Evolutionary conservation across 1,284 basidiomycete genomes (phyloP).

Genomic region (Leccinum subfulvum): DNA sequence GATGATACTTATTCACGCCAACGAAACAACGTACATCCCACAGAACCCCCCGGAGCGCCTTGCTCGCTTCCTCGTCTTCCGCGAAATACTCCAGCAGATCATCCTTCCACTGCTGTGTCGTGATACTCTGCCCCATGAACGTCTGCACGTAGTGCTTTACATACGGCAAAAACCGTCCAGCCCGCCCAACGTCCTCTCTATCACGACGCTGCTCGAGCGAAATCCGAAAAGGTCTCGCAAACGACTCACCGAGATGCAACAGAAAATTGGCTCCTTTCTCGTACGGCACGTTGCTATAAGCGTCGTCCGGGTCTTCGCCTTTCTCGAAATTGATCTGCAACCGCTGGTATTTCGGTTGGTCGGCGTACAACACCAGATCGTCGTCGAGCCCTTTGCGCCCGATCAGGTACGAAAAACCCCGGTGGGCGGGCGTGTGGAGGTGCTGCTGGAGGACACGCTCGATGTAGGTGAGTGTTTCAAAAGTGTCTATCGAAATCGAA

Average conservation of each 20-base stretch:
- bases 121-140: conserved; percentile 82
- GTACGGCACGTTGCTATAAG: conserved; percentile 70
- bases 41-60: conserved; percentile 72
- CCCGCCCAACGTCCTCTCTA: conserved; percentile 83
- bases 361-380: conserved; percentile 54
- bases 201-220: background rate
- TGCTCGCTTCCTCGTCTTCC: conserved; percentile 55
- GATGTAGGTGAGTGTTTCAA: conserved; percentile 66
- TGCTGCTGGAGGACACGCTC: conserved; percentile 81
- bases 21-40: conserved; percentile 61
- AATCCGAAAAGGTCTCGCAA: background rate
- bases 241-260: conserved; percentile 54
- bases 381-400: conserved; percentile 75
- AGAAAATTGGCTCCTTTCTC: conserved; percentile 79
- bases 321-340: conserved; percentile 82
- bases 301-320: conserved; percentile 88
- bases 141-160: conserved; percentile 78
- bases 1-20: background rate
- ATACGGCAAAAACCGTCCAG: conserved; percentile 85
- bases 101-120: conserved; percentile 84
- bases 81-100: conserved; percentile 84
- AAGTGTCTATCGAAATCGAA: background rate
- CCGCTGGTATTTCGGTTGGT: conserved; percentile 76
- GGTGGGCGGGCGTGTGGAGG: conserved; percentile 76
- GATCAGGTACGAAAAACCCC: conserved; percentile 80